phyloP scores from a whole-genome alignment of 1,139 yeast species.

The Candida labiduridarum region DNA sequence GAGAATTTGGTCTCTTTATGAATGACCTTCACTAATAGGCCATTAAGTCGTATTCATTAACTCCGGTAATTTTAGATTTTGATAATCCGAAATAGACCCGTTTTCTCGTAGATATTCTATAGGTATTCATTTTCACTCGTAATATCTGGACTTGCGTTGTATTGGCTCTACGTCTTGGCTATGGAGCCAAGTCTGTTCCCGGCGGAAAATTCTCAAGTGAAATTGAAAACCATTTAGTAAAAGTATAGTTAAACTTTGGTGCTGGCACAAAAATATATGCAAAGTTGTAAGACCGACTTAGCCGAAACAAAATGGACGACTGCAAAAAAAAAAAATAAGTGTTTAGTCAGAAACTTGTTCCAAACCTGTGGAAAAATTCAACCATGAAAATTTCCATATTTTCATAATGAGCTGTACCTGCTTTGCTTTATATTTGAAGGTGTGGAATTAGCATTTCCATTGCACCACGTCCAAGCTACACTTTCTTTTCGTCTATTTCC shows the following conservation, averaged over 20 bases:
- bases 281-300: neutral
- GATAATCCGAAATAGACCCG: no score
- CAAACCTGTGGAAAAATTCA: neutral
- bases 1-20: no score
- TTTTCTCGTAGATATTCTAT: no score
- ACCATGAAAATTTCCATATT: neutral
- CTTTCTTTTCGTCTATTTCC: neutral
- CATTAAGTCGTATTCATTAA: no score
- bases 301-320: constrained; percentile 1
- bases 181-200: no score
- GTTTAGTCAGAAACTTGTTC: neutral
- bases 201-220: no score
- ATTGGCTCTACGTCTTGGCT: no score
- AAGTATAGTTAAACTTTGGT: neutral
- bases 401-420: neutral
- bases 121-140: no score
- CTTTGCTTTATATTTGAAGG: neutral
- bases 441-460: neutral
- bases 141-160: no score
- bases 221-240: neutral
- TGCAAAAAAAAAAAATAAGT: neutral
- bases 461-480: no score
- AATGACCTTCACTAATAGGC: no score
- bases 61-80: no score
- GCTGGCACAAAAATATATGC: neutral